Evolutionary conservation across 2,329 filamentous ascomycete species (phyloP), one percentile per base, ranked within the genome.

Genomic region (Phialophora chinensis): DNA sequence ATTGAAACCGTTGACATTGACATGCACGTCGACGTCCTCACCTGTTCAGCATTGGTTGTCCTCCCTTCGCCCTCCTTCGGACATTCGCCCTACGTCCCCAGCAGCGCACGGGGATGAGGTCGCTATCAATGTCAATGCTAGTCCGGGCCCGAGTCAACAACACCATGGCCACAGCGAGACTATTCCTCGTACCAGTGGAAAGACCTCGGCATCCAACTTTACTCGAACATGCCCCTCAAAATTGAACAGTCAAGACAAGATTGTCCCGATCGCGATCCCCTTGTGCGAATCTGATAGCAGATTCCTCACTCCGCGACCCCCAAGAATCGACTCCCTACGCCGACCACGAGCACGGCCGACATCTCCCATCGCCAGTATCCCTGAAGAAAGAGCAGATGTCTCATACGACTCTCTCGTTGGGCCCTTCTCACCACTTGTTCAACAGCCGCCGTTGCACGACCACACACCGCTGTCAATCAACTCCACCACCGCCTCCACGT

Each of bases 41-140:
- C 59, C 59, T 27, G n/a, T 61, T 20, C 59, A 52, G 38, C 49
- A 53, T 7, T 61, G 59, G 59, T 31, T 61, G 59, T 53, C 59
- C 17, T 38, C 44, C 20, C 11, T 61, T 61, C 20, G 29, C 1
- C 31, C 31, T 25, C 59, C 49, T 53, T 52, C 59, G 7, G 47
- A 42, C 7, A 4, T 38, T 35, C 29, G 12, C 3, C 11, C 35
- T 3, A 17, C 31, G 2, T 12, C 47, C 23, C 29, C 12, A 20
- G 27, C n/a, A n/a, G 35, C 3, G 5, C n/a, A 27, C 3, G 12
- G 14, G 10, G 35, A 25, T 25, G 38, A 35, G 0, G 38, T 17
- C 38, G 4, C 2, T 8, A 17, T n/a, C 38, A 8, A 44, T 5
- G 6, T n/a, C 38, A 44, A 11, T 17, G 17, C 17, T 17, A n/a